phyloP scores from a whole-genome alignment of 2,329 filamentous ascomycete genomes.

The Aureobasidium mangrovei region DNA sequence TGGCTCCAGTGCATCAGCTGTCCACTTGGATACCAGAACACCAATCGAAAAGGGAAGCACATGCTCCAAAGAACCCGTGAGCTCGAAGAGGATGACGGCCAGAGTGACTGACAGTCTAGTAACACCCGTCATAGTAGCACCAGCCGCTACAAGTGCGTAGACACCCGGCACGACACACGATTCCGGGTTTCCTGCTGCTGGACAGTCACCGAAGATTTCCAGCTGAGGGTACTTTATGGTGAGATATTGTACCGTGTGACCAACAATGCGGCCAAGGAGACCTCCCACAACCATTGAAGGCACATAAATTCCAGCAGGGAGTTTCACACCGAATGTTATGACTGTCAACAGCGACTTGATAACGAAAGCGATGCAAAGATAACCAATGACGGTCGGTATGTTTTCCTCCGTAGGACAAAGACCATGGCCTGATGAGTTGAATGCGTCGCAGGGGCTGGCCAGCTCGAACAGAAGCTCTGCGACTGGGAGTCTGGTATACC shows the following conservation, averaged over 20 bases:
- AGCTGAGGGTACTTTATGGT: constrained; percentile 66
- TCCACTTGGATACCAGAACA: constrained; percentile 96
- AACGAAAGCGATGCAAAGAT: constrained; percentile 68
- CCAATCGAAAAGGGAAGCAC: constrained; percentile 89
- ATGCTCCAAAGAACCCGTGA: constrained; percentile 90
- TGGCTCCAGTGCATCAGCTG: constrained; percentile 87
- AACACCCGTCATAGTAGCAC: constrained; percentile 96
- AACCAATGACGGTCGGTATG: constrained; percentile 67
- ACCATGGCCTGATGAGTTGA: constrained; percentile 58
- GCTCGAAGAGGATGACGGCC: constrained; percentile 88
- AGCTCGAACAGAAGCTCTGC: constrained; percentile 85
- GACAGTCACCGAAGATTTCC: constrained; percentile 66
- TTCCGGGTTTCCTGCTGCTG: constrained; percentile 56
- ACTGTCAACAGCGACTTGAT: constrained; percentile 84
- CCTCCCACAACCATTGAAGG: constrained; percentile 98
- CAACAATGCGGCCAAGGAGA: constrained; percentile 78
- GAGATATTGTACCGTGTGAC: constrained; percentile 74
- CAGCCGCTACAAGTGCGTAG: constrained; percentile 88
- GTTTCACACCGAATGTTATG: constrained; percentile 91
- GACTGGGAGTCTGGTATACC: constrained; percentile 78
- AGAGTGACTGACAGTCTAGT: constrained; percentile 88
- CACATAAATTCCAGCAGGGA: constrained; percentile 94
- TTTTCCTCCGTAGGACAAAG: constrained; percentile 69
- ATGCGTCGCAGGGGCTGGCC: constrained; percentile 74
- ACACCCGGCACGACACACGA: constrained; percentile 94